Conservation (phyloP, 352 stramenopile species). For the Phytophthora pistaciae region DNA sequence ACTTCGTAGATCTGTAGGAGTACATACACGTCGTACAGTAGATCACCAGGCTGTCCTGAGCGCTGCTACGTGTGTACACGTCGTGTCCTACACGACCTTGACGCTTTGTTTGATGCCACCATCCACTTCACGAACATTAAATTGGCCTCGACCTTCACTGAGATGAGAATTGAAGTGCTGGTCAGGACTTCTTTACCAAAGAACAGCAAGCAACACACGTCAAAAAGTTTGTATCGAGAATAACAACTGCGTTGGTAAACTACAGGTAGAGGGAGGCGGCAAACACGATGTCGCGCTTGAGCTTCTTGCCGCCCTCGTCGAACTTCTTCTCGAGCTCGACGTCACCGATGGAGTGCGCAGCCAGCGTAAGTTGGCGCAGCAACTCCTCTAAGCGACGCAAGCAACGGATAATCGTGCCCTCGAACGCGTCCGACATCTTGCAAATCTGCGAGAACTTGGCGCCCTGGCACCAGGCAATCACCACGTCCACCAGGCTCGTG, state of each 20-base stretch:
- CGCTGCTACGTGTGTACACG: no score
- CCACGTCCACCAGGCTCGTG: conserved; percentile 97
- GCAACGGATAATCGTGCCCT: conserved; percentile 98
- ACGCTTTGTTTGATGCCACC: no score
- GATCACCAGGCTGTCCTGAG: no score
- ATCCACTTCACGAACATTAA: no score
- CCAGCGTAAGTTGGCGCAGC: conserved; percentile 95
- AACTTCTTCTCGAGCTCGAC: conserved; percentile 98
- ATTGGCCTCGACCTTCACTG: no score
- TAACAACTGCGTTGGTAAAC: conserved; percentile 10
- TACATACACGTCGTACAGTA: no score
- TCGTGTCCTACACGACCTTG: no score
- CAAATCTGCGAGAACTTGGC: conserved; percentile 99
- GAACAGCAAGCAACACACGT: no score
- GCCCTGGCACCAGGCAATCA: conserved; percentile 98
- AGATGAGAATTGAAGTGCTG: no score
- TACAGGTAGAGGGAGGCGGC: conserved; percentile 98
- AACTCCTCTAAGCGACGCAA: conserved; percentile 98
- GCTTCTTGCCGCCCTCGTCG: conserved; percentile 95
- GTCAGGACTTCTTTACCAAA: no score
- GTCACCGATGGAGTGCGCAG: conserved; percentile 98
- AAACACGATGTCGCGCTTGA: conserved; percentile 99
- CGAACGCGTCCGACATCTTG: conserved; percentile 98
- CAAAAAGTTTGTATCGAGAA: neutral
- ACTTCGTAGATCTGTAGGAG: neutral